Conservation (phyloP, 2,329 filamentous ascomycete species). For the Zymoseptoria pseudotritici region DNA sequence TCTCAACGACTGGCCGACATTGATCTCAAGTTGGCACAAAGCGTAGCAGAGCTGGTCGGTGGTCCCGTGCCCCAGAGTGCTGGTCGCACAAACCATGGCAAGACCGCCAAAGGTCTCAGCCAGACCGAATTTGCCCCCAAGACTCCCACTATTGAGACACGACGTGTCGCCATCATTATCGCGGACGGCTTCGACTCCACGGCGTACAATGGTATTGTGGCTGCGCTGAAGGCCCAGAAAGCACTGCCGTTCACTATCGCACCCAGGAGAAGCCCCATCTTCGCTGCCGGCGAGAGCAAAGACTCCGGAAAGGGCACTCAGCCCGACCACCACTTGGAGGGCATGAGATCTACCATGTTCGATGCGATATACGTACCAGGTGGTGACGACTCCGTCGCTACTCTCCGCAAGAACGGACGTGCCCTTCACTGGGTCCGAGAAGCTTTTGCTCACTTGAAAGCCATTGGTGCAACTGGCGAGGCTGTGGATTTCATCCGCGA, state of each 20-base stretch:
- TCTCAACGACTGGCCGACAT: slow-evolving; percentile 63
- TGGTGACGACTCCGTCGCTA: slow-evolving; percentile 55
- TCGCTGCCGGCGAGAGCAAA: slow-evolving; percentile 51
- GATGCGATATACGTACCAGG: slow-evolving; percentile 73
- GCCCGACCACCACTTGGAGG: slow-evolving; percentile 73
- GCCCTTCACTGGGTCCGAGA: slow-evolving; percentile 71
- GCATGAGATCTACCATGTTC: slow-evolving; percentile 72
- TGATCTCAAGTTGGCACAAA: slow-evolving; percentile 60
- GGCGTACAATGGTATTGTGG: slow-evolving; percentile 59
- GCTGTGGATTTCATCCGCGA: slow-evolving; percentile 56
- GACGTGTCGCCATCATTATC: slow-evolving; percentile 67
- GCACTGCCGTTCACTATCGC: slow-evolving; percentile 69
- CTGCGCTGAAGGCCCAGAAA: slow-evolving; percentile 52
- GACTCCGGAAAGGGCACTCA: slow-evolving; percentile 47
- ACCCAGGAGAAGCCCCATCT: slow-evolving; percentile 58
- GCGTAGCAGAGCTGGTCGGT: slow-evolving; percentile 63
- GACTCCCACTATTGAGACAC: slow-evolving; percentile 60
- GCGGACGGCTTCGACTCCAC: slow-evolving; percentile 67
- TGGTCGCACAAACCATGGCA: slow-evolving; percentile 55
- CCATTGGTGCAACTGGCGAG: slow-evolving; percentile 69
- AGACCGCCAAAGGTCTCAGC: slow-evolving; percentile 59
- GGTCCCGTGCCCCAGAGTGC: slow-evolving; percentile 50
- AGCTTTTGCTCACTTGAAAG: slow-evolving; percentile 74
- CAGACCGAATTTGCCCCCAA: slow-evolving; percentile 60
- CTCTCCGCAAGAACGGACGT: slow-evolving; percentile 61